Percentiles rank a stretch among this genome's conserved stretches.
These are phyloP conservation scores for Acer yangbiense DNA, from an alignment of 345 rosid species.

Conservation along the genomic window DNA sequence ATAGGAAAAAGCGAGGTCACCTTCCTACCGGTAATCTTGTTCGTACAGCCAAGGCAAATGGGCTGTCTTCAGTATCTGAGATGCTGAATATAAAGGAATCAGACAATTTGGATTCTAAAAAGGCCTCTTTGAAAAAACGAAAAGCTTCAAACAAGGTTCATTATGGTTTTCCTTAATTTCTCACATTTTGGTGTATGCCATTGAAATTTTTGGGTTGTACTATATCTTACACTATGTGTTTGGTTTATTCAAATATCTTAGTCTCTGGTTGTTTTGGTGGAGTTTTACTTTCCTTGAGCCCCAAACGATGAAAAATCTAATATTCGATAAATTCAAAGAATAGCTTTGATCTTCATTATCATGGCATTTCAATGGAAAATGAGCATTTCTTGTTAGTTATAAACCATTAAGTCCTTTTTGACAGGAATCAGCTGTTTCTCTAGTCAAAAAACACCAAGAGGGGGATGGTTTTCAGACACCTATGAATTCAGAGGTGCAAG, in stretches of 20 bases:
- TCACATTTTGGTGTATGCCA: neutral
- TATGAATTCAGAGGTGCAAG: neutral
- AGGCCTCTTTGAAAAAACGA: slow-evolving; percentile 33
- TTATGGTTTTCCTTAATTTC: neutral
- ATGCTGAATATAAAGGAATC: slow-evolving; percentile 48
- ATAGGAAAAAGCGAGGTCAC: slow-evolving; percentile 72
- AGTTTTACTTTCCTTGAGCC: too few species aligned
- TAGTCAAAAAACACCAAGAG: neutral
- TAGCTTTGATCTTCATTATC: neutral
- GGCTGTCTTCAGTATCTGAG: slow-evolving; percentile 67
- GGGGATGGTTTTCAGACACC: neutral
- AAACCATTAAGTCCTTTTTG: neutral
- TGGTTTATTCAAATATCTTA: neutral
- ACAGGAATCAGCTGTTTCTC: slow-evolving; percentile 10
- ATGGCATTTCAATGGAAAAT: neutral
- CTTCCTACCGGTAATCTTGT: slow-evolving; percentile 67
- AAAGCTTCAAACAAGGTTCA: slow-evolving; percentile 32
- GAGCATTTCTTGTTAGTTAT: neutral
- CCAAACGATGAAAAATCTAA: too few species aligned
- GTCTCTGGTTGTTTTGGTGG: too few species aligned
- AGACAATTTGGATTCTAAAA: slow-evolving; percentile 32
- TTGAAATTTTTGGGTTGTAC: too few species aligned
- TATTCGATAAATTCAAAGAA: too few species aligned
- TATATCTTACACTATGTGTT: neutral
- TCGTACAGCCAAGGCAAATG: slow-evolving; percentile 57